A percentile compares a stretch with the other conserved stretches of the same genome.
These are phyloP conservation scores for Citrus inodora DNA, from an alignment of 345 rosid genomes.

Conservation along the genomic window DNA sequence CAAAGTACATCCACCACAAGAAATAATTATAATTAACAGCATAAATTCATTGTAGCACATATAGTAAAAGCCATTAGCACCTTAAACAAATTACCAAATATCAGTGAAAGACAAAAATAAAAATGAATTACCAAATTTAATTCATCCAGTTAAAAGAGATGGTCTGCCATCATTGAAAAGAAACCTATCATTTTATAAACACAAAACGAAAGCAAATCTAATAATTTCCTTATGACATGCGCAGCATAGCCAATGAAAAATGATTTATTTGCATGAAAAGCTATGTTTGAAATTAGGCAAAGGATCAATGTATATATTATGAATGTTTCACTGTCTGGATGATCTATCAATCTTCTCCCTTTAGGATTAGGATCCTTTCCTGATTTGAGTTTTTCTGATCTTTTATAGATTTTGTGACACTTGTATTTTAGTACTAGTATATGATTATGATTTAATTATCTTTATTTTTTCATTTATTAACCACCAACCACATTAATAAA, in stretches of 20 bases:
- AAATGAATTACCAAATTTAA: neutral
- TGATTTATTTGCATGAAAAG: conserved; percentile 27
- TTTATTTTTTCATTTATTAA: too few species aligned
- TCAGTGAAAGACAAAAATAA: conserved; percentile 22
- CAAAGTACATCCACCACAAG: conserved; percentile 10
- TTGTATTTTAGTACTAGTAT: too few species aligned
- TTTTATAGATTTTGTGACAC: too few species aligned
- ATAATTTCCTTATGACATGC: conserved; percentile 26
- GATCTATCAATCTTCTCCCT: conserved; percentile 10
- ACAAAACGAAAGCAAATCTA: conserved; percentile 17
- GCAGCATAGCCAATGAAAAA: conserved; percentile 26
- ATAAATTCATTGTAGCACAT: neutral
- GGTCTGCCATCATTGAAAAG: conserved; percentile 43
- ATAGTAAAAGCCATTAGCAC: neutral
- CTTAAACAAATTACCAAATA: neutral
- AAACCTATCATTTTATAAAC: conserved; percentile 16
- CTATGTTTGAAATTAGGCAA: conserved; percentile 5
- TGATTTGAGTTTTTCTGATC: fast-evolving
- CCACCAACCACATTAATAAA: too few species aligned
- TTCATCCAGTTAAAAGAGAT: conserved; percentile 10
- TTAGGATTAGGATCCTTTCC: too few species aligned
- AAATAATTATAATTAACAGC: neutral
- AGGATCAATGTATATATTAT: neutral
- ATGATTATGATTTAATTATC: too few species aligned
- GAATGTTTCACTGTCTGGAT: conserved; percentile 10